Conservation (phyloP, 1,139 yeast genomes). For the Suhomyces guaymorum region DNA sequence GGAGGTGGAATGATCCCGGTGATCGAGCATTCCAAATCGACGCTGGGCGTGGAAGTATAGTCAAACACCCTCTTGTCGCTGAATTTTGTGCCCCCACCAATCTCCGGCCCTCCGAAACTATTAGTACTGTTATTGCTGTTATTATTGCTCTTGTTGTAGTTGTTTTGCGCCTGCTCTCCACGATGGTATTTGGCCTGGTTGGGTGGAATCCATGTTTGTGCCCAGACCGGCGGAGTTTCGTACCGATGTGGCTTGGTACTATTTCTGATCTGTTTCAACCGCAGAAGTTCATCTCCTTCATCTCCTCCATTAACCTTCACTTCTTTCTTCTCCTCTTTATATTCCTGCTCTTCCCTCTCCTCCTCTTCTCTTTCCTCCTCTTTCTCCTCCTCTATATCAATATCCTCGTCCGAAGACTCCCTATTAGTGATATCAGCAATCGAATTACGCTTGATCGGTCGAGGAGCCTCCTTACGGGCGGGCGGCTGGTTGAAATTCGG, state of each 20-base stretch:
- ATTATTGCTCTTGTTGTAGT: too few relatives aligned
- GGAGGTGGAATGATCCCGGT: slow-evolving; percentile 80
- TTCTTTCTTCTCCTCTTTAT: slow-evolving; percentile 1
- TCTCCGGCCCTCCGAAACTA: too few relatives aligned
- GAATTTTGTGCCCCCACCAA: slow-evolving; percentile 10
- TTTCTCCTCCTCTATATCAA: slow-evolving; percentile 38
- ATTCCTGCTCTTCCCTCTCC: slow-evolving; percentile 6
- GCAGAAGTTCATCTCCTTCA: slow-evolving; percentile 18
- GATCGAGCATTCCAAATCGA: slow-evolving; percentile 58
- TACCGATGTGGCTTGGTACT: slow-evolving; percentile 62
- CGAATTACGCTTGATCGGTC: slow-evolving; percentile 34
- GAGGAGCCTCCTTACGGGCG: slow-evolving; percentile 9
- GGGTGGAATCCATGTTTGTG: slow-evolving; percentile 67
- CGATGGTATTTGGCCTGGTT: slow-evolving; percentile 23
- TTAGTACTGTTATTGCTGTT: too few relatives aligned
- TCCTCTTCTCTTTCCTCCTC: slow-evolving; percentile 29
- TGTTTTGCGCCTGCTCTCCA: too few relatives aligned
- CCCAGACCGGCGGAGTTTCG: slow-evolving; percentile 76
- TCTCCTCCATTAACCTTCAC: too few relatives aligned
- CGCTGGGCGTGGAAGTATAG: slow-evolving; percentile 34
- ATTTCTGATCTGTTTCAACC: slow-evolving; percentile 19
- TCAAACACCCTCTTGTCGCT: slow-evolving; percentile 38
- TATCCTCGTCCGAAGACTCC: slow-evolving; percentile 24
- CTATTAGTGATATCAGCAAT: slow-evolving; percentile 48
- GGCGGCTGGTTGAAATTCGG: slow-evolving; percentile 11